phyloP scores from a whole-genome alignment of 208 protist species.

The Leishmania tarentolae region DNA sequence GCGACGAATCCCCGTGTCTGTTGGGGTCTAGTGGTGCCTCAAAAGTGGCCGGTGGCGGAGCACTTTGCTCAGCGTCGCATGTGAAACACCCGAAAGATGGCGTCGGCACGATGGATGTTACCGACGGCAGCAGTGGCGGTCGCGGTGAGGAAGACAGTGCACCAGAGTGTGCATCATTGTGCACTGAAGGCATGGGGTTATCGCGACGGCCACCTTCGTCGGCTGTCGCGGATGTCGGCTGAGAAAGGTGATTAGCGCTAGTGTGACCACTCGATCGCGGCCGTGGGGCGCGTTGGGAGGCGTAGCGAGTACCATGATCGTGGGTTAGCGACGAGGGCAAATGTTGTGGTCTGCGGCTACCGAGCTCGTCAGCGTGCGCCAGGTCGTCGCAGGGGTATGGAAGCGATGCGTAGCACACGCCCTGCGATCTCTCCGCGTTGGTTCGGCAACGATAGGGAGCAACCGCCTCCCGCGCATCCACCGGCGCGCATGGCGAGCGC shows the following conservation, averaged over 20 bases:
- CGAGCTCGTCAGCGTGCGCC: not conserved
- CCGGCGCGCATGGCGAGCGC: not conserved
- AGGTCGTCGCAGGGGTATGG: not conserved
- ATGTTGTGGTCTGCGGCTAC: not conserved
- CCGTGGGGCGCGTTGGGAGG: not conserved
- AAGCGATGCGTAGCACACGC: not conserved
- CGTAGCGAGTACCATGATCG: not conserved
- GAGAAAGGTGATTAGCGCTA: not conserved
- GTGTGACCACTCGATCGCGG: not conserved
- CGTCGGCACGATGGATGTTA: not conserved
- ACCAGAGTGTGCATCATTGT: not conserved
- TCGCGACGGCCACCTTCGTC: not conserved
- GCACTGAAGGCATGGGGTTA: not conserved
- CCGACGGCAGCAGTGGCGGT: slow-evolving; percentile 8
- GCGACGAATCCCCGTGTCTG: not conserved
- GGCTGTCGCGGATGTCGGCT: not conserved
- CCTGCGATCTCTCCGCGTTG: not conserved
- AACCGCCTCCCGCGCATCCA: not conserved
- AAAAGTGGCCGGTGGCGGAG: not conserved
- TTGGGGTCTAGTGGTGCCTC: not conserved
- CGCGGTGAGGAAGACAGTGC: not conserved
- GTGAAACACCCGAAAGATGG: not conserved
- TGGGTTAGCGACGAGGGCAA: not conserved
- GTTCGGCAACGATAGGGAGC: not conserved
- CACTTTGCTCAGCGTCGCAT: not conserved